Base-by-base conservation (phyloP, 441 rosid genomes). In the Eruca vesicaria region DNA sequence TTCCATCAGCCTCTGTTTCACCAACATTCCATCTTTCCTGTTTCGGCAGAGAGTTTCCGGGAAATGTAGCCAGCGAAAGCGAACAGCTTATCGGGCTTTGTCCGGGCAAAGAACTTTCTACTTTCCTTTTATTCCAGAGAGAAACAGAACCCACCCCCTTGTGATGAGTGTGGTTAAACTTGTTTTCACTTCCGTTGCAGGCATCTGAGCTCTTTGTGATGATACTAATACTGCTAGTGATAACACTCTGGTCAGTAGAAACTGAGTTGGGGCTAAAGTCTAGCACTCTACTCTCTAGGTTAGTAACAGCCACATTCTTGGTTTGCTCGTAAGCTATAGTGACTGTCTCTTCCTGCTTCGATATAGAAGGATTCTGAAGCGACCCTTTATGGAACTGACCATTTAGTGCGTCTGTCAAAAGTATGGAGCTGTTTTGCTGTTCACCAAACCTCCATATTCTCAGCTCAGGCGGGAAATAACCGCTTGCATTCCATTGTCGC, bases 391-490 rank as follows among this genome's bases (percentile, higher is more conserved):
- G 68, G 65, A 61, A 74, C 74, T 3, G 73, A 57, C 93, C 93
- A 68, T 45, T 73, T 77, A 92, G 78, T 14, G 85, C 99, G 72
- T 94, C 96, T 18, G 85, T 88, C 86, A 97, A 83, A 69, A 91
- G 92, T 73, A 91, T 66, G 23, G 99, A 87, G 73, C 85, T 84
- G 43, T 78, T 84, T 70, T 82, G 87, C 82, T 73, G 82, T 81
- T 89, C 88, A 81, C 74, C 76, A 64, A 59, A 60, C 82, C 86
- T 91, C 99, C 99, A 97, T 63, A 97, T 87, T 76, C 87, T 86
- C 74, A 94, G 75, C 80, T 87, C 84, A 57, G 68, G 73, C 21
- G 99, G 99, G 78, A 94, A 97, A 82, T 81, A 85, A 52, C 93
- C 90, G 43, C 77, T 84, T 16, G 45, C 58, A 68, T 78, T 88